phyloP scores from a whole-genome alignment of 768 basidiomycete genomes.

The Suillus brevipes region DNA sequence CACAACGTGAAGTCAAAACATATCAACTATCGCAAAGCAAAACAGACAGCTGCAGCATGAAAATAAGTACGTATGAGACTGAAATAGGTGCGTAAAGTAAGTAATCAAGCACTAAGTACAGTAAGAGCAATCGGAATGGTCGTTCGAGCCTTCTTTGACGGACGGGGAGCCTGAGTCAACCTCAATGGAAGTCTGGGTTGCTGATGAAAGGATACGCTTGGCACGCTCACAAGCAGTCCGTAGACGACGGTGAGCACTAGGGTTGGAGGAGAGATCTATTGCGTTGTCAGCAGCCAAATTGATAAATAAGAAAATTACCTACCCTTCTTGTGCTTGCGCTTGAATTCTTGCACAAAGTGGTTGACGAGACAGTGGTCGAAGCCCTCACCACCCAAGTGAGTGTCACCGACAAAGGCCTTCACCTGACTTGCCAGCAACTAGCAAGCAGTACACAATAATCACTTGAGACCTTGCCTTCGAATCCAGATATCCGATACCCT shows the following conservation, averaged over 20 bases:
- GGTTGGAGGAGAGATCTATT: constrained; percentile 82
- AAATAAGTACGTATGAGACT: too few species aligned
- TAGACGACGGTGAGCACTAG: constrained; percentile 95
- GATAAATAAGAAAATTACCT: constrained; percentile 19
- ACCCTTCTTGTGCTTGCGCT: constrained; percentile 97
- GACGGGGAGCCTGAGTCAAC: constrained; percentile 61
- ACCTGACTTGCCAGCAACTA: constrained; percentile 32
- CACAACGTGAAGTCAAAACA: too few species aligned
- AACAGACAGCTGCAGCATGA: too few species aligned
- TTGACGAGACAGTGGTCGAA: constrained; percentile 98
- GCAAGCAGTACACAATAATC: background rate
- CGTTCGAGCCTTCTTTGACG: too few species aligned
- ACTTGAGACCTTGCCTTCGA: background rate
- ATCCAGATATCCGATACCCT: background rate
- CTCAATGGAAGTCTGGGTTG: constrained; percentile 96
- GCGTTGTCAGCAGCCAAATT: constrained; percentile 14
- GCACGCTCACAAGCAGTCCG: too few species aligned
- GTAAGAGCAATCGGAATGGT: too few species aligned
- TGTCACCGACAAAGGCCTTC: constrained; percentile 97
- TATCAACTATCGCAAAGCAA: too few species aligned
- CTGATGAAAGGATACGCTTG: too few species aligned
- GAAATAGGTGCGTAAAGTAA: too few species aligned
- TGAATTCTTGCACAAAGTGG: constrained; percentile 96
- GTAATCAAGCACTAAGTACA: too few species aligned
- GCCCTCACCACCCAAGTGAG: constrained; percentile 97